phyloP scores from a whole-genome alignment of 2,329 filamentous ascomycete genomes.

The Fusarium decemcellulare region DNA sequence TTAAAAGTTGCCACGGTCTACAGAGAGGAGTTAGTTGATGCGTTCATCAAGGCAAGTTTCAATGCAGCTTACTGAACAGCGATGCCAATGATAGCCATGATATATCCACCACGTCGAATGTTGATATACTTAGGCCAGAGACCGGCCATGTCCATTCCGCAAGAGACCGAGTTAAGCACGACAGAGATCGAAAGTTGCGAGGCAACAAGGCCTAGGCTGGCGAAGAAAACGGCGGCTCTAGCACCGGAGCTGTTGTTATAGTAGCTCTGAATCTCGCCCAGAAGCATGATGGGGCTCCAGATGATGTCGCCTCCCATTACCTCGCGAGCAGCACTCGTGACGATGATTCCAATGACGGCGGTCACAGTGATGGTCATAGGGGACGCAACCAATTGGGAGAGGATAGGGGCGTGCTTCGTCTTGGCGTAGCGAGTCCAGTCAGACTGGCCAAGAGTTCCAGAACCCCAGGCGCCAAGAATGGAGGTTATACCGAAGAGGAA shows the following conservation, averaged over 20 bases:
- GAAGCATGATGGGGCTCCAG: conserved; percentile 46
- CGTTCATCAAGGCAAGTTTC: neutral
- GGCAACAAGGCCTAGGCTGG: conserved; percentile 40
- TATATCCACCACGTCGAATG: conserved; percentile 67
- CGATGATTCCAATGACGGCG: conserved; percentile 46
- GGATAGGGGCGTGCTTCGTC: conserved; percentile 28
- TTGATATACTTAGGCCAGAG: conserved; percentile 68
- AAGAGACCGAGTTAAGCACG: conserved; percentile 63
- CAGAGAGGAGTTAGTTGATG: neutral
- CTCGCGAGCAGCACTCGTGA: conserved; percentile 42
- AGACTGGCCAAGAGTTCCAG: conserved; percentile 46
- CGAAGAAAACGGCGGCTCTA: conserved; percentile 47
- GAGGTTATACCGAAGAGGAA: conserved; percentile 51
- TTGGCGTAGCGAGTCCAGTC: conserved; percentile 48
- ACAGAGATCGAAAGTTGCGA: conserved; percentile 47
- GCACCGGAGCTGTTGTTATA: conserved; percentile 42
- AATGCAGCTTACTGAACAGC: conserved; percentile 31
- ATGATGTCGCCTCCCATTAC: conserved; percentile 41
- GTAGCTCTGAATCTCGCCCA: conserved; percentile 45
- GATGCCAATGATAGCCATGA: conserved; percentile 61
- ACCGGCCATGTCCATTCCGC: conserved; percentile 69
- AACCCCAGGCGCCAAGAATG: conserved; percentile 45
- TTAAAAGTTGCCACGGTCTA: conserved; percentile 49
- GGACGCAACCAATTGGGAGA: conserved; percentile 43
- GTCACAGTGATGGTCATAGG: conserved; percentile 46